phyloP scores from a whole-genome alignment of 768 basidiomycete genomes.

The Solioccasus polychromus region DNA sequence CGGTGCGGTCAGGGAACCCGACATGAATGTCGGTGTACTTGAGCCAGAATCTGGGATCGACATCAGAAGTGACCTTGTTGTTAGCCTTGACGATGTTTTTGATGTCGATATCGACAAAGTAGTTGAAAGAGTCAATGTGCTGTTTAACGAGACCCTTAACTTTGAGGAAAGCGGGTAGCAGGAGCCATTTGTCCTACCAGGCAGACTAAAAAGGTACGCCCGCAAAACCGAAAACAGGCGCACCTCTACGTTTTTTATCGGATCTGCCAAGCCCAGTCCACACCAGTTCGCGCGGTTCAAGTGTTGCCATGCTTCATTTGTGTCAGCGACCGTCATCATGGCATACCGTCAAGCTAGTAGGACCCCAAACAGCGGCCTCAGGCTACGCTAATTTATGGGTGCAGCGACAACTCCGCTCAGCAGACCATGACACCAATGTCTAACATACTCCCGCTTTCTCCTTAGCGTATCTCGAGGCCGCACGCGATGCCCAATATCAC shows the following conservation, averaged over 20 bases:
- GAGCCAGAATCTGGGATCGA: conserved; percentile 95
- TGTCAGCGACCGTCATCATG: conserved; percentile 12
- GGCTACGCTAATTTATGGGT: too few species aligned
- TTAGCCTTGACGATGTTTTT: conserved; percentile 95
- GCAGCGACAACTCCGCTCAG: background rate
- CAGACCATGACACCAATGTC: conserved; percentile 5
- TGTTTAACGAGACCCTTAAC: conserved; percentile 99
- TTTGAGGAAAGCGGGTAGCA: conserved; percentile 93
- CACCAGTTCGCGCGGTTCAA: conserved; percentile 59
- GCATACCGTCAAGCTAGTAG: background rate
- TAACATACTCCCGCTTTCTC: background rate
- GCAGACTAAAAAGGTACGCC: background rate
- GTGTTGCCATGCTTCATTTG: conserved; percentile 56
- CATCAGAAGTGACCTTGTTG: conserved; percentile 91
- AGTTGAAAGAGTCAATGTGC: conserved; percentile 98
- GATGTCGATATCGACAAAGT: conserved; percentile 96
- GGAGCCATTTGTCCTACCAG: conserved; percentile 93
- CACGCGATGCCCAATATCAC: conserved; percentile 9
- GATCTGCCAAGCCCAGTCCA: conserved; percentile 80
- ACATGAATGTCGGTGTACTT: conserved; percentile 96
- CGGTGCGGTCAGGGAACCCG: conserved; percentile 87
- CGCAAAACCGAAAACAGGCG: conserved; percentile 22
- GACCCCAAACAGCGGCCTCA: background rate
- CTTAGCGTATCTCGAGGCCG: conserved; percentile 2
- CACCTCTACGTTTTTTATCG: conserved; percentile 89